Base-by-base conservation (phyloP, 176 grass and related monocot genomes). In the Avena insularis region DNA sequence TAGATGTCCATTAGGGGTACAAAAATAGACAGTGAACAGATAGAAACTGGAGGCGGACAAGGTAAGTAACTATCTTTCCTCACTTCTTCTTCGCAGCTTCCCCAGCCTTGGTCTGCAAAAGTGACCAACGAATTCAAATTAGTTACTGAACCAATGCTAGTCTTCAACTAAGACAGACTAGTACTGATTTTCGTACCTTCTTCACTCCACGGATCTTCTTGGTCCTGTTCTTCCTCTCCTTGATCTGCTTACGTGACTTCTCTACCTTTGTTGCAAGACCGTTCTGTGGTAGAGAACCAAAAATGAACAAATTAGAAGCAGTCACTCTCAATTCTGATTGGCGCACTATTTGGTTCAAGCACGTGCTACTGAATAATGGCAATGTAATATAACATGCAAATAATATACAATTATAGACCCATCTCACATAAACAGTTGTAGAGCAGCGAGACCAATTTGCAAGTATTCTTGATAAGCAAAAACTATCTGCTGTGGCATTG, bases 201-300 rank as follows among this genome's bases (percentile, higher is more conserved):
- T 98, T 98, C 20, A 98, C 92, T 51, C 96, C 96, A 29, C 92
- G 96, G 60, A 95, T 89, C 70, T 98, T 98, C 90, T 90, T 98
- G 1, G 96, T 86, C 81, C 96, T 95, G 84, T 98, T 98, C 88
- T 95, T 98, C 90, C 93, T 86, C 86, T 98, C 96, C 88, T 98
- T 98, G 84, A 98, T 95, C 75, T 98, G 93, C 75, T 98, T 98
- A 62, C 96, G 91, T 4, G 93, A 98, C 72, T 93, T 98, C 67
- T 98, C 96, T 29, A 98, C 88, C 93, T 98, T 98, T 5, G 96
- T 98, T n/a, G 96, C 96, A 62, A 98, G 90, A 12, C 96, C 96
- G 9, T 98, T 98, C 93, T 98, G 80, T 1, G 1, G 60, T 77
- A 57, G 17, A 49, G 5, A 9, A 65, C 45, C 1, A 83, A 50